phyloP scores from a whole-genome alignment of 1,284 basidiomycete genomes.

The Cryptococcus sp. region DNA sequence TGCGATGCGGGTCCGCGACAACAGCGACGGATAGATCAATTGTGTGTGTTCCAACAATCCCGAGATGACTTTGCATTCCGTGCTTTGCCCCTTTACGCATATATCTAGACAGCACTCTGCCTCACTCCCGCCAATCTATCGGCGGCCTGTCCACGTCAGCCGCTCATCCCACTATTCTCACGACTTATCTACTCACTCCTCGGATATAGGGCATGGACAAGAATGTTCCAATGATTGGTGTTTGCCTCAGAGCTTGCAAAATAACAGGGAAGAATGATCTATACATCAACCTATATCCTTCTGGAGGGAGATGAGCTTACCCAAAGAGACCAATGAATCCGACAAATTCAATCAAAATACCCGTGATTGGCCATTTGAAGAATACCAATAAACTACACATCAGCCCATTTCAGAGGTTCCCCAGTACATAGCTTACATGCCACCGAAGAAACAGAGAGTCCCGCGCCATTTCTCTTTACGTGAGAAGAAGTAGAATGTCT shows the following conservation, averaged over 20 bases:
- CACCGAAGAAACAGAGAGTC: constrained; percentile 85
- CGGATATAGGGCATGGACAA: constrained; percentile 81
- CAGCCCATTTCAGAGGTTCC: background rate
- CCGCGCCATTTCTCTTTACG: constrained; percentile 93
- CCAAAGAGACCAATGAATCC: constrained; percentile 97
- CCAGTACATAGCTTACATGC: constrained; percentile 54
- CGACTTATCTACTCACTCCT: constrained; percentile 34
- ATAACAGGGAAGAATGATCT: constrained; percentile 99
- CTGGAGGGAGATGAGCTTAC: constrained; percentile 54
- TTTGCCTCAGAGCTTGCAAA: constrained; percentile 88
- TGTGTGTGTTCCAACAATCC: no score
- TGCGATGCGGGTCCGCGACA: no score
- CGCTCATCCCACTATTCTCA: background rate
- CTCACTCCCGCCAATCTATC: constrained; percentile 46
- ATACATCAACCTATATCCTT: constrained; percentile 8
- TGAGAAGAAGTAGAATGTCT: constrained; percentile 98
- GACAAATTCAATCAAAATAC: constrained; percentile 89
- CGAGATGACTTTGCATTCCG: no score
- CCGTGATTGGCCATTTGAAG: constrained; percentile 89
- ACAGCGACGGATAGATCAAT: no score
- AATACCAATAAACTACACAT: constrained; percentile 49
- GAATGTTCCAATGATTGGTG: constrained; percentile 85
- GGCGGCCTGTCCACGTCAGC: constrained; percentile 29
- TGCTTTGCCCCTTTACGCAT: no score
- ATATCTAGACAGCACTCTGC: constrained; percentile 43